Base-by-base conservation (phyloP, 2,329 filamentous ascomycete species). In the Ascochyta rabiei region DNA sequence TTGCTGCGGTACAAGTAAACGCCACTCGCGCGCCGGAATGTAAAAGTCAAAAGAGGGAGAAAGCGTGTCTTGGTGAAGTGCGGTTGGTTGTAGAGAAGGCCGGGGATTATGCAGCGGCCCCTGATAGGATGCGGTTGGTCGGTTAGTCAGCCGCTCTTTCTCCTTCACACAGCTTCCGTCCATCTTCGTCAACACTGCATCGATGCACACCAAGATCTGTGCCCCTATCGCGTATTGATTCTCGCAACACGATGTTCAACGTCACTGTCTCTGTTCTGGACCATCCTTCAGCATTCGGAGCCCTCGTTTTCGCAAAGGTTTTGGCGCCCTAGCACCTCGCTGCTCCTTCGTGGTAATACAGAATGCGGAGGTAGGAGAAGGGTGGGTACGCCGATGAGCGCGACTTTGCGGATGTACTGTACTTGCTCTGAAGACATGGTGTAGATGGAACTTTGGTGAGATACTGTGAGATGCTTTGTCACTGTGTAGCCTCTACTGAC, bases 351-450 rank as follows among this genome's bases (percentile, higher is more conserved):
- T 24, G 4, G 7, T 43, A 61, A 44, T 44, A 5, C 18, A 30
- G 13, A 16, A 9, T 3, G 18, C n/a, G 39, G 1, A 31, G 23
- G 37, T 12, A 12, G n/a, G 10, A 10, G 10, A 33, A 13, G 34
- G 40, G 13, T 15, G 63, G 67, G 18, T 66, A 75, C 75, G 24
- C 75, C 75, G 39, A 77, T 63, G 33, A 78, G 66, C 23, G 75
- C 74, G 23, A 77, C 66, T 48, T 71, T 75, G 30, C 39, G 53
- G 13, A 59, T 52, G 23, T 42, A 44, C 19, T 52, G 33, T 3
- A 33, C n/a, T 34, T 53, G 33, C 19, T 43, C 10, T 24, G 38
- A 35, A 26, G 47, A 44, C 53, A 50, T 56, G 15, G n/a, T 23
- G 19, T 18, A 13, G 10, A 15, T 15, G 12, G 12, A 30, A 13